Evolutionary conservation across 305 asterid genomes (phyloP).

Genomic region (Plantago coronopus): DNA sequence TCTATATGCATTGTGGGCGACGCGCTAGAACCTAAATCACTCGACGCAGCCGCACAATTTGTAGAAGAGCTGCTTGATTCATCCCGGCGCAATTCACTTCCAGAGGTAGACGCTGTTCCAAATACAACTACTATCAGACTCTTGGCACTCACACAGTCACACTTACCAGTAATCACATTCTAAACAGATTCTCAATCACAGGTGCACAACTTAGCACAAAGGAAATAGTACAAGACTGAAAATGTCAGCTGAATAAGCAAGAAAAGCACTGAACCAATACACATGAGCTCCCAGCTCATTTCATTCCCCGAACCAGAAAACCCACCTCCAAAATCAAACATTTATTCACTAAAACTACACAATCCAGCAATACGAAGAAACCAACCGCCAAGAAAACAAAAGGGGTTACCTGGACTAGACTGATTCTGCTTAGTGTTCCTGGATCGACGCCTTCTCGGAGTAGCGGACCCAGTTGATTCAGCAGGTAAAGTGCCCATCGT

Average conservation of each 20-base stretch:
- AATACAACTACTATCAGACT: constrained; percentile 11
- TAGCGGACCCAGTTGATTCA: no score
- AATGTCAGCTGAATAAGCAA: not conserved
- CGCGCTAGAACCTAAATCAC: constrained; percentile 28
- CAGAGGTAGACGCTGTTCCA: constrained; percentile 30
- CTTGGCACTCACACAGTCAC: not conserved
- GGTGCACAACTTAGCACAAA: not conserved
- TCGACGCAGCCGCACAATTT: constrained; percentile 19
- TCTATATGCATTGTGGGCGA: constrained; percentile 26
- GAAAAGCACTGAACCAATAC: no score
- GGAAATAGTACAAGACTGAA: not conserved
- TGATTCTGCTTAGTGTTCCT: constrained; percentile 30
- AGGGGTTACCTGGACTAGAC: constrained; percentile 30
- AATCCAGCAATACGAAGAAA: not conserved
- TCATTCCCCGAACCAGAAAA: no score
- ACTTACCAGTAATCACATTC: no score
- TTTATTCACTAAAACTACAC: not conserved
- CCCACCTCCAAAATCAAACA: not conserved
- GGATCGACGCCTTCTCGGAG: constrained; percentile 35
- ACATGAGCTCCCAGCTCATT: no score
- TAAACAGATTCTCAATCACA: no score
- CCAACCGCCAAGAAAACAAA: not conserved
- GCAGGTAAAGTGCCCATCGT: no score
- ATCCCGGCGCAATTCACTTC: constrained; percentile 27
- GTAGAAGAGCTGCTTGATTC: constrained; percentile 27